These are phyloP conservation scores for Pyronema omphalodes DNA, from an alignment of 495 filamentous ascomycete genomes.

Conservation along the genomic window DNA sequence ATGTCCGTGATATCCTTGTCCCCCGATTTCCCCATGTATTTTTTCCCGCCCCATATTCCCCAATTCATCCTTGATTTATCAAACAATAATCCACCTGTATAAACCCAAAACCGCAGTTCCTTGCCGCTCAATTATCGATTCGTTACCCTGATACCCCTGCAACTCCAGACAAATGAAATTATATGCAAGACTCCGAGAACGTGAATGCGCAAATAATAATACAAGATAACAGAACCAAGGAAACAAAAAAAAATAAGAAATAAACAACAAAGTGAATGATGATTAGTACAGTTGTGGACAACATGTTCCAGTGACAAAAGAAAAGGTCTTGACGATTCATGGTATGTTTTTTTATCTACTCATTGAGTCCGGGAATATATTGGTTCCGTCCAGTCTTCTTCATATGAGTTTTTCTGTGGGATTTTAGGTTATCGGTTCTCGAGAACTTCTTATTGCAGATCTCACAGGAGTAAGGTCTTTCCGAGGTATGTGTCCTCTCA, in stretches of 20 bases:
- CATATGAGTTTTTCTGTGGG: slow-evolving; percentile 26
- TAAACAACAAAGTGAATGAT: background rate
- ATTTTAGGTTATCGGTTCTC: slow-evolving; percentile 29
- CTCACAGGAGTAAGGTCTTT: slow-evolving; percentile 30
- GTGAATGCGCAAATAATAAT: no score
- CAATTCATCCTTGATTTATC: no score
- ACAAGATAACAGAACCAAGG: background rate
- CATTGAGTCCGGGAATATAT: slow-evolving; percentile 14
- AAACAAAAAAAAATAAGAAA: background rate
- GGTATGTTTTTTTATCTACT: background rate
- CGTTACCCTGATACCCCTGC: no score
- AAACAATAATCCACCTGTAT: no score
- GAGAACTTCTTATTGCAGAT: slow-evolving; percentile 29
- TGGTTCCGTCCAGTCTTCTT: slow-evolving; percentile 15
- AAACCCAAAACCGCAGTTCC: no score
- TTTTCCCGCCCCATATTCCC: no score
- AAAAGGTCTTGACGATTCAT: background rate
- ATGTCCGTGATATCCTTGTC: no score
- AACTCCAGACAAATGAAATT: no score
- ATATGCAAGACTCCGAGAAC: no score
- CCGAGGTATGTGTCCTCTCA: slow-evolving; percentile 39
- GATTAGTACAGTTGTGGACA: background rate
- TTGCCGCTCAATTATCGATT: no score
- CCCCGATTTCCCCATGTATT: no score
- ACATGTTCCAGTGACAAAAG: background rate